Base-by-base conservation (phyloP, 228 moss, liverwort and hornwort species). In the Sphagnum fallax region DNA sequence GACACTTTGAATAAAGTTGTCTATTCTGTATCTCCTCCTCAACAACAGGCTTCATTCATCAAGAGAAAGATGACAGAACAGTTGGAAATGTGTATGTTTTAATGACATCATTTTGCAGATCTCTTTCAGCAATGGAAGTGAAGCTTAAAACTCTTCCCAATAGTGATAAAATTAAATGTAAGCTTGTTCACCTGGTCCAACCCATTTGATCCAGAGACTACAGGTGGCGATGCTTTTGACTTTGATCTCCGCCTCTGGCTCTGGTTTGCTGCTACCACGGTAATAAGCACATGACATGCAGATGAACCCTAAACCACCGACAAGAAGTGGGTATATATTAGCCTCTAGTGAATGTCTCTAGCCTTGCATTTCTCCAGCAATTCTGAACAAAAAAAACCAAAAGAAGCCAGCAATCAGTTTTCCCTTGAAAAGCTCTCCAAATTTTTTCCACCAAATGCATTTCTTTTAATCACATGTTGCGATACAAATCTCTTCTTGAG, bases 141-240 rank as follows among this genome's bases (percentile, higher is more conserved):
- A 14, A 62, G 47, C 58, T 10, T 9, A 4, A 58, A 58, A 58
- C 5, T 47, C 10, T 12, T 11, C 64, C 49, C 7, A 49, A 49
- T 66, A 52, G 13, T 52, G 14, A 3, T 51, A 66, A 16, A 66
- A 66, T 50, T 11, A 51, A 6, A 5, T 16, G 48, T 47, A 47
- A 16, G 47, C 52, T 52, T 53, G 15, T 74, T 82, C 86, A 86
- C 86, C 86, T 82, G 80, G 86, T 80, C 77, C 77, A 82, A 86
- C 86, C 86, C 32, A 32, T 32, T 32, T 32, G 32, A 32, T 32
- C 32, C 32, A 32, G 32, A 32, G 32, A 32, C 32, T 86, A 82
- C 73, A 70, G 79, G 75, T 76, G 82, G 69, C 32, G 82, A 73
- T 65, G 74, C 72, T 60, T 68, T 82, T 63, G 70, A 57, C 50